Base-by-base conservation (phyloP, 2,329 filamentous ascomycete genomes). In the Xylariaceae sp. region DNA sequence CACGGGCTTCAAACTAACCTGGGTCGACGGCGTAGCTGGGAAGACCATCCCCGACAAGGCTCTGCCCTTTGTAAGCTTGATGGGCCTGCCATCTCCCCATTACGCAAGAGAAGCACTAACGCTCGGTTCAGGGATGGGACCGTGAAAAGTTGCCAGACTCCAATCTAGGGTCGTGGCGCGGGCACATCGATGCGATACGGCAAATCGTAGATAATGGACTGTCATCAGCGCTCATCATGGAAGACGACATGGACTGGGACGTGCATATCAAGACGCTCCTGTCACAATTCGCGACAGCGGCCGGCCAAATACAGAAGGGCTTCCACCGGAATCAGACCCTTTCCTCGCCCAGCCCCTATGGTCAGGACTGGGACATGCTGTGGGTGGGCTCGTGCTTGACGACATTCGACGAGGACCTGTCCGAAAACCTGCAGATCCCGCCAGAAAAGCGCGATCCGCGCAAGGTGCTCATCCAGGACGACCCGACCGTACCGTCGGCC, bases 351-450 rank as follows among this genome's bases (percentile, higher is more conserved):
- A 53, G 74, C 2, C 77, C 80, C 0, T 83, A 81, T 61, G 79
- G 81, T 10, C 73, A 75, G 49, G 69, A 76, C 56, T 83, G 80
- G 81, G 81, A 84, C 61, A 65, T 83, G 32, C 71, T 82, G 20
- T 82, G 79, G 79, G 70, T 83, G 1, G 80, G 81, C 21, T 77
- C 79, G 56, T 82, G 80, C 63, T 75, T 75, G 37, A 71, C 70
- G 43, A 65, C 67, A 10, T 71, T 75, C 50, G 70, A 71, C 3
- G 58, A 66, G 53, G 47, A 63, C 23, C 57, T 69, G 12, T 59
- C 65, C 16, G 63, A 67, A 45, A 59, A 69, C 48, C 53, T 60
- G 20, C 49, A 59, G 29, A 59, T 63, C 23, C 47, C 58, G 10
- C 37, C 18, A n/a, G 50, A 59, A 40, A 18, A 66, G 52, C 62